Percentiles rank a stretch among this genome's conserved stretches.
phyloP scores from a whole-genome alignment of 805 yeast species.

The Pichia sporocuriosa region DNA sequence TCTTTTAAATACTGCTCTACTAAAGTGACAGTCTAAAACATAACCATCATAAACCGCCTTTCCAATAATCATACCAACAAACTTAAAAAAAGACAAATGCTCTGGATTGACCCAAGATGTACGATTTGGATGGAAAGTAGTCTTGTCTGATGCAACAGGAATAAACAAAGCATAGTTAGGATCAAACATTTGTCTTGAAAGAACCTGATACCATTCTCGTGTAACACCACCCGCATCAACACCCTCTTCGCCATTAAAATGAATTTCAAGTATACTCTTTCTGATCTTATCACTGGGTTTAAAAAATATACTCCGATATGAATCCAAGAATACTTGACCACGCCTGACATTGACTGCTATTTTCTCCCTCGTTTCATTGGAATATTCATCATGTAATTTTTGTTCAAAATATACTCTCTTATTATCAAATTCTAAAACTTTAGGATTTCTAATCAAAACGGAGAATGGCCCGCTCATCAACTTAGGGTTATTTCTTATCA shows the following conservation, averaged over 20 bases:
- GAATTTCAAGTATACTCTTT: constrained; percentile 64
- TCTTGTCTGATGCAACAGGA: constrained; percentile 86
- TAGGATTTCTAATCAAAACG: constrained; percentile 79
- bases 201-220: constrained; percentile 94
- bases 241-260: constrained; percentile 91
- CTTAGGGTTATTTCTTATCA: constrained; percentile 87
- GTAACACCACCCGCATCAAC: constrained; percentile 98
- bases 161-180: constrained; percentile 89
- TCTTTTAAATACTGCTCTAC: constrained; percentile 88
- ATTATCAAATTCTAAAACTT: constrained; percentile 89
- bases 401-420: constrained; percentile 81
- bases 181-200: constrained; percentile 91
- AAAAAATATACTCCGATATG: constrained; percentile 76
- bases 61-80: constrained; percentile 89
- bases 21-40: constrained; percentile 87
- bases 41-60: constrained; percentile 87
- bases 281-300: constrained; percentile 69
- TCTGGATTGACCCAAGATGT: constrained; percentile 91
- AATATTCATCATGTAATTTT: constrained; percentile 49
- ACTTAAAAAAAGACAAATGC: constrained; percentile 85
- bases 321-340: constrained; percentile 86
- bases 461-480: constrained; percentile 95
- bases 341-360: constrained; percentile 68
- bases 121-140: constrained; percentile 93
- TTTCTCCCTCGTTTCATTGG: constrained; percentile 34